Percentiles rank a stretch among this genome's conserved stretches.
Evolutionary conservation across 2,329 filamentous ascomycete species (phyloP).

Genomic region (Aspergillus fumigatus): DNA sequence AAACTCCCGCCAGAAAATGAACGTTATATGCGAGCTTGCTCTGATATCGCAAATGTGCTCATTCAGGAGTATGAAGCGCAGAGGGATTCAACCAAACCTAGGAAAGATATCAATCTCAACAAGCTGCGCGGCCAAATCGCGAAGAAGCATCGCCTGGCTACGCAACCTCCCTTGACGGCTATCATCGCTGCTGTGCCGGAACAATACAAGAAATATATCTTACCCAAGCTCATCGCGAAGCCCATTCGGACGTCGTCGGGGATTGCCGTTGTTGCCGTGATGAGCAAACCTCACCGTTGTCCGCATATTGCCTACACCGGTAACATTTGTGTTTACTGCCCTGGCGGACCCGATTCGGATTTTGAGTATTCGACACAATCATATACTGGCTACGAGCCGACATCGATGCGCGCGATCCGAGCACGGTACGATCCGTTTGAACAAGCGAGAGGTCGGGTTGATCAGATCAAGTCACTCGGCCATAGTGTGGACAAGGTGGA

Average conservation of each 20-base stretch:
- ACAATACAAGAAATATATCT: conserved; percentile 98
- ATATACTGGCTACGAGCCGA: conserved; percentile 97
- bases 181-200: conserved; percentile 99
- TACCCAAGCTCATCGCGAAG: conserved; percentile 94
- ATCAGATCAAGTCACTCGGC: conserved; percentile 91
- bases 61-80: conserved; percentile 90
- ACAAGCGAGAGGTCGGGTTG: conserved; percentile 89
- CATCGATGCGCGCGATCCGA: conserved; percentile 95
- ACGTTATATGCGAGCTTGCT: conserved; percentile 87
- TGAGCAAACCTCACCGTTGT: conserved; percentile 98
- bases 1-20: conserved; percentile 90
- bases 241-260: conserved; percentile 93
- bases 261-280: conserved; percentile 96
- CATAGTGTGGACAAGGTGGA: conserved; percentile 99
- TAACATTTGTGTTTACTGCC: conserved; percentile 98
- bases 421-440: conserved; percentile 97
- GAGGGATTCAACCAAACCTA: conserved; percentile 65
- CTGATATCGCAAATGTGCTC: conserved; percentile 87
- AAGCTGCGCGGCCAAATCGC: conserved; percentile 77
- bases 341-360: conserved; percentile 93
- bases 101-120: conserved; percentile 91
- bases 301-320: conserved; percentile 98
- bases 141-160: conserved; percentile 86
- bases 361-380: conserved; percentile 99
- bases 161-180: conserved; percentile 85